Base-by-base conservation (phyloP, 1,139 yeast genomes). In the Pichiaceae sp. region DNA sequence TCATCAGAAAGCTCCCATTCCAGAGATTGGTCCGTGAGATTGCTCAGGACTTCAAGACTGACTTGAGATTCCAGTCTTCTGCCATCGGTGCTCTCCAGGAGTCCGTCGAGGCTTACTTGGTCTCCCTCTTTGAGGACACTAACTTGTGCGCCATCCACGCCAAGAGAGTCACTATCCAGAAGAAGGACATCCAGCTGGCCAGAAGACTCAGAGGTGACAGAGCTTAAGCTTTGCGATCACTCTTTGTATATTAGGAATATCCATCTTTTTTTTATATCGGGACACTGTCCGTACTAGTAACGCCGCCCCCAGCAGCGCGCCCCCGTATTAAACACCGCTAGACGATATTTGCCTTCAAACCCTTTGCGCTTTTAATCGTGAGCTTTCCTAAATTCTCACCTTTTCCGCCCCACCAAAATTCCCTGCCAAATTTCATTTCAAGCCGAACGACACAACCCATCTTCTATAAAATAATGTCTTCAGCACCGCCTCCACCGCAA, bases 151-250 rank as follows among this genome's bases (percentile, higher is more conserved):
- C 97, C 57, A 86, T 91, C 60, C 97, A 89, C 75, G 97, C 97
- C 63, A 89, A 89, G 89, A 85, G 97, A 78, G 96, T 89, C 61
- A 89, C 97, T 53, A 89, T 89, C 69, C 96, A 89, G 75, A 91
- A 89, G 94, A 89, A 89, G 81, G 97, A 89, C 68, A 87, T 89
- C 68, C 95, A 87, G 71, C 82, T 89, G 65, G 97, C 97, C 54
- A 87, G 97, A 78, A 91, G 97, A 81, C 82, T 89, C 66, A 87
- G 97, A 75, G 97, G 97, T 67, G 97, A 81, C 72, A 80, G 91
- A 78, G 73, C 85, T 55, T 78, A 73, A 57, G 40, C 47, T 50
- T 34, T 15, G 7, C 20, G 19, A 5, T 29, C 28, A 5, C 28
- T 25, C 28, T 25, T 12, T 25, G 28, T 25, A 25, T 25, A 25